Evolutionary conservation across 306 rosid genomes (phyloP), one percentile per base, ranked within the genome.

Genomic region (Cicer arietinum): DNA sequence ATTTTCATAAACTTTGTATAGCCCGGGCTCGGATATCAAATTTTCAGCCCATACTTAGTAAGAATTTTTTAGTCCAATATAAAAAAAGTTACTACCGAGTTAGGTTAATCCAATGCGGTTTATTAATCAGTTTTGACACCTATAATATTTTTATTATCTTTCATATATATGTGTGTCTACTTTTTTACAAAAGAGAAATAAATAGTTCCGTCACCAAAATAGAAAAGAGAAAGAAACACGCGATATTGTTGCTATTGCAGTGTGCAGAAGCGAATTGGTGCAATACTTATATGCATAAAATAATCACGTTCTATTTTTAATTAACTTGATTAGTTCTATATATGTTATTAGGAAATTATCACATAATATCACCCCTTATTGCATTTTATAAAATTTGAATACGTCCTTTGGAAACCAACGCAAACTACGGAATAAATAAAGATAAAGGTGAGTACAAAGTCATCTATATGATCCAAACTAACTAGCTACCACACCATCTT

Each of bases 341-440:
- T 22, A 45, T 7, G 67, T 17, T 8, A n/a, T 11, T 48, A 2
- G 6, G 17, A 58, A 71, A 71, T 82, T 62, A 79, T 77, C 10
- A 61, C 6, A 75, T 10, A 77, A 64, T 82, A 59, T 84, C 86
- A 58, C 56, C 18, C 42, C n/a, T 44, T 75, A 72, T 84, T 78
- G 89, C 62, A 71, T 80, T 83, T 60, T 83, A 73, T 85, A 86
- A 78, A 80, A 82, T 84, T 87, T 80, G 70, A 62, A 78, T 73
- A 81, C 78, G 84, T 73, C 80, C 61, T 77, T 78, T 73, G 88
- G 88, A 81, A 78, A 83, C 84, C 65, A 87, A 86, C 92, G 88
- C 86, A 88, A 85, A 87, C 90, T 81, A 86, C 89, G 86, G 91
- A 89, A 88, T 86, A 88, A 83, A 85, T 78, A 86, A 74, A 88